Base-by-base conservation (phyloP, 2,329 filamentous ascomycete genomes). In the Karstenula rhodostoma region DNA sequence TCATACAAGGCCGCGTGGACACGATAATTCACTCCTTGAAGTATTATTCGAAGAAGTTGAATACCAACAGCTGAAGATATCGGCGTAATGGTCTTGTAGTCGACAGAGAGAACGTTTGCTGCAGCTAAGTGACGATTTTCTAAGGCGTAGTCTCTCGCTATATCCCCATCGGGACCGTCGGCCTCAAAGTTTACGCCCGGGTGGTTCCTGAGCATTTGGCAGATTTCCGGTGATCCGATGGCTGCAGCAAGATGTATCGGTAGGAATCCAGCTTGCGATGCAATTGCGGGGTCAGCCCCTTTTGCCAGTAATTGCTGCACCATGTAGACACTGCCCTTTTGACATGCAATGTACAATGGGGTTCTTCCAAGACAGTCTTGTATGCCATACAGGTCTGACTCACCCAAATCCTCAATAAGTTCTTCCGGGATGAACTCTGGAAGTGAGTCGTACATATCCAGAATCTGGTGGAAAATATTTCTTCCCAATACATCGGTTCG, bases 321-420 rank as follows among this genome's bases (percentile, higher is more conserved):
- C 9, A 51, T 12, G 8, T 46, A 33, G n/a, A 12, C 27, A 5
- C 33, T 22, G 2, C 40, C 48, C 17, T 46, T 58, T 17, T 35
- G 37, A 47, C 56, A 58, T 9, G 47, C 56, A 23, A 58, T n/a
- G 17, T 58, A 48, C 47, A 58, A 52, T 23, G 48, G 23, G 5
- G 56, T 51, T 22, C 56, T 27, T 2, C 56, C 56, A n/a, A 52
- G 29, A 12, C 43, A 23, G 33, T 58, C 56, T 12, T 51, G 33
- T 7, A 25, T 33, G 12, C 44, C 17, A 23, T 44, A 27, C 2
- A 13, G 5, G 2, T 22, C 42, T 12, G 12, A n/a, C 29, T n/a
- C 35, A 13, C 12, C 15, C 19, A 15, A 2, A 25, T 23, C 12
- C 17, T 42, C 17, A 1, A 33, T 35, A 6, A 27, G 17, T 5